Percentiles rank a stretch among this genome's conserved stretches.
Conservation (phyloP, 371 early-diverging fungal species). For the Sporodiniella umbellata region DNA sequence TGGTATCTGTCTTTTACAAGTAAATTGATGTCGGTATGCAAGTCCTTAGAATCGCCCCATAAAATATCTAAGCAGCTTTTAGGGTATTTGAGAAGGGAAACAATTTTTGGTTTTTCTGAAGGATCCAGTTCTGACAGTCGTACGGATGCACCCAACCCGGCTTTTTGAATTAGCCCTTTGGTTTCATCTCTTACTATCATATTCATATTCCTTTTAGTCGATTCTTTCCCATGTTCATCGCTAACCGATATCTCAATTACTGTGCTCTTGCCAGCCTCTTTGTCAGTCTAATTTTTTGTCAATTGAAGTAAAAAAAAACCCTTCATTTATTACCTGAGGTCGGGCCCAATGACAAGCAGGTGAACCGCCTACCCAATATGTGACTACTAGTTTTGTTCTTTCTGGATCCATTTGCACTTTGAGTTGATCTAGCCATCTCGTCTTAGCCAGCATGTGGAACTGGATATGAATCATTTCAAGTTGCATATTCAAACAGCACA, state of each 20-base stretch:
- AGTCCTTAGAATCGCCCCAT: conserved; percentile 33
- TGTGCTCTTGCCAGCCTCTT: conserved; percentile 13
- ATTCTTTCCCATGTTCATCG: conserved; percentile 20
- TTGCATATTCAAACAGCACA: conserved; percentile 63
- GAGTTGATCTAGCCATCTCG: conserved; percentile 65
- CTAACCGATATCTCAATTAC: conserved; percentile 26
- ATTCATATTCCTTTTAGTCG: conserved; percentile 9
- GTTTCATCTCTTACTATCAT: conserved; percentile 40
- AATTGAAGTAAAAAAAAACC: too few relatives aligned
- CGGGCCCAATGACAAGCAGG: conserved; percentile 41
- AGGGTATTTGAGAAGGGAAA: conserved; percentile 40
- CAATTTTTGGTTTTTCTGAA: conserved; percentile 25
- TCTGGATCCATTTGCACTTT: conserved; percentile 57
- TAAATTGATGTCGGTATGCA: conserved; percentile 30
- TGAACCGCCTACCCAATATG: conserved; percentile 62
- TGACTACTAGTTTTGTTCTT: conserved; percentile 51
- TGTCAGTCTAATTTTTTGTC: too few relatives aligned
- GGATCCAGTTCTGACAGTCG: conserved; percentile 21
- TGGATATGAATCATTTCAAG: conserved; percentile 66
- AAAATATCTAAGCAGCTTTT: conserved; percentile 27
- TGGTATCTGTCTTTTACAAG: conserved; percentile 17
- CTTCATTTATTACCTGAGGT: conserved; percentile 36
- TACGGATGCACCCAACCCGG: conserved; percentile 46
- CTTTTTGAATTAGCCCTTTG: conserved; percentile 37
- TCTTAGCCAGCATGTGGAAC: conserved; percentile 53